Conservation (phyloP, 768 basidiomycete species). For the Boletus sp. region DNA sequence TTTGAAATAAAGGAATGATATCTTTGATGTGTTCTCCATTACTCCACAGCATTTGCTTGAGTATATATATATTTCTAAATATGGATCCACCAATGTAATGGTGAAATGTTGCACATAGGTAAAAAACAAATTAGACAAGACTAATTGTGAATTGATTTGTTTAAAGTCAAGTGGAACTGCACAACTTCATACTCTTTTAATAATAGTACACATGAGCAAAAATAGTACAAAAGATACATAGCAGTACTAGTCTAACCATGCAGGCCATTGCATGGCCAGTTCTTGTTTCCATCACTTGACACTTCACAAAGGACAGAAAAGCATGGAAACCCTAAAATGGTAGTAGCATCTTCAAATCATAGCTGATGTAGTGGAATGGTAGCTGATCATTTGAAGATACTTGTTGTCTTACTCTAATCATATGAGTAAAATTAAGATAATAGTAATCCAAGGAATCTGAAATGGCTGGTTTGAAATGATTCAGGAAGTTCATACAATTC, state of each 20-base stretch:
- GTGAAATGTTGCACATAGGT: background rate
- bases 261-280: background rate
- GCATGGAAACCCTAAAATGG: background rate
- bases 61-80: background rate
- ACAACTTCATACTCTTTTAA: background rate
- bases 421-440: background rate
- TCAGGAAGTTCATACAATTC: background rate
- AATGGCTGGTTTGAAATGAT: background rate
- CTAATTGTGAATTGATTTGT: background rate
- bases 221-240: background rate
- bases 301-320: background rate
- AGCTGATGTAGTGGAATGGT: background rate
- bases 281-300: background rate
- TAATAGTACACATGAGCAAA: background rate
- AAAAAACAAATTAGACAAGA: background rate
- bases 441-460: background rate
- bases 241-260: no score
- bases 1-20: background rate
- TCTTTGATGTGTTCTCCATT: background rate
- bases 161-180: background rate
- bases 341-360: background rate
- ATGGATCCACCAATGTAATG: background rate
- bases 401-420: background rate
- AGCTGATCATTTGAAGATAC: background rate
- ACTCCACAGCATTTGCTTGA: background rate